These are phyloP conservation scores for Penicillium canescens DNA, from an alignment of 495 filamentous ascomycete species.

Conservation along the genomic window DNA sequence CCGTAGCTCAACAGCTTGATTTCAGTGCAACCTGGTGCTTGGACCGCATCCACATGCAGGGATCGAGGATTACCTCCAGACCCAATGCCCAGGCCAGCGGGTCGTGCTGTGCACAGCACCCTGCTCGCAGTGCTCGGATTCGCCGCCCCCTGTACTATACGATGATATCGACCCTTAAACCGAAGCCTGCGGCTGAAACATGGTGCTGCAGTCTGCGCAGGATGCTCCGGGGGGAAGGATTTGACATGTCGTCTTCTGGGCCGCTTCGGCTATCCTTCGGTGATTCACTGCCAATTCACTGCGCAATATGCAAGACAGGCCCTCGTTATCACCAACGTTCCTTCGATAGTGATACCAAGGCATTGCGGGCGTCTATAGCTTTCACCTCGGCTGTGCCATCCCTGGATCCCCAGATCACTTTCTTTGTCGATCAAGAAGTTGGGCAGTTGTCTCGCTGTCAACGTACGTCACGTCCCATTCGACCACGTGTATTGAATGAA, in stretches of 20 bases:
- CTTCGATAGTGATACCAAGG: neutral
- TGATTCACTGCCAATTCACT: conserved; percentile 3
- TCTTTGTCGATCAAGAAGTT: neutral
- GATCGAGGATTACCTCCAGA: conserved; percentile 11
- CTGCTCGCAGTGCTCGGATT: conserved; percentile 14
- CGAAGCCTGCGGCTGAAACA: conserved; percentile 10
- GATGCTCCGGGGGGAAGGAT: neutral
- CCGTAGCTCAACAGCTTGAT: conserved; percentile 3
- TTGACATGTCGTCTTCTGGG: conserved; percentile 2
- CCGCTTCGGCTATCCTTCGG: neutral
- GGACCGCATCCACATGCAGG: conserved; percentile 10
- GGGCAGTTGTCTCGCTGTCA: neutral
- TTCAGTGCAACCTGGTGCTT: conserved; percentile 3
- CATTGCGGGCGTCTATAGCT: conserved; percentile 5
- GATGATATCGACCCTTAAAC: conserved; percentile 5
- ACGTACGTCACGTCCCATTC: neutral
- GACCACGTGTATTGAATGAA: neutral
- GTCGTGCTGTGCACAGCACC: conserved; percentile 16
- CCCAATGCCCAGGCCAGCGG: conserved; percentile 22
- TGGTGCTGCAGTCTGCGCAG: conserved; percentile 13
- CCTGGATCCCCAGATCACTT: neutral
- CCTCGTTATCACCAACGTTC: conserved; percentile 20
- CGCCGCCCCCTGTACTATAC: conserved; percentile 14
- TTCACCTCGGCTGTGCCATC: neutral
- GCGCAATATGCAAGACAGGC: conserved; percentile 22